Percentiles rank a stretch among this genome's conserved stretches.
These are phyloP conservation scores for Petunia hybrid DNA, from an alignment of 305 asterid species.

Conservation along the genomic window DNA sequence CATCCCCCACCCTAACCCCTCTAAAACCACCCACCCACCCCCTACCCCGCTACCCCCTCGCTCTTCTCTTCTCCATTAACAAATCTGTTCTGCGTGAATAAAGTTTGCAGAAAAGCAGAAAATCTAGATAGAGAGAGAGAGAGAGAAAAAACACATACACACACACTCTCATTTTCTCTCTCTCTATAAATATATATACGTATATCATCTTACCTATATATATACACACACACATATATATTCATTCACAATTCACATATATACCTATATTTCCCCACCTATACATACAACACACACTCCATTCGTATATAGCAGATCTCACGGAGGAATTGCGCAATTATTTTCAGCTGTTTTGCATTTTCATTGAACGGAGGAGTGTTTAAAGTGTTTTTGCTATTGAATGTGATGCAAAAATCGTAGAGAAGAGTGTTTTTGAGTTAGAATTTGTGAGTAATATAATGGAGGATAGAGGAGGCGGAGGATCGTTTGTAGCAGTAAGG, in stretches of 20 bases:
- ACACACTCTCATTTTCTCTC: background rate
- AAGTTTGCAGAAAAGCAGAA: slow-evolving; percentile 22
- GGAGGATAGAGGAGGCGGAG: slow-evolving; percentile 82
- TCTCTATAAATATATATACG: background rate
- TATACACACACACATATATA: background rate
- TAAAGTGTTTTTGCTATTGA: background rate
- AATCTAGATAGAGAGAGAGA: slow-evolving; percentile 27
- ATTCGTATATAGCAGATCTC: slow-evolving; percentile 25
- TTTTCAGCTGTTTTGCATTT: background rate
- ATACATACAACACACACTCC: slow-evolving; percentile 1
- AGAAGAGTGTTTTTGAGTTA: background rate
- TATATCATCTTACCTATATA: background rate
- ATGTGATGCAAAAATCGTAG: slow-evolving; percentile 22
- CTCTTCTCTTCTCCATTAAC: slow-evolving; percentile 25
- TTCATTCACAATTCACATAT: background rate
- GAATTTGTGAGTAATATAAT: slow-evolving; percentile 40
- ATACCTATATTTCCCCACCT: background rate
- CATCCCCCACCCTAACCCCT: background rate
- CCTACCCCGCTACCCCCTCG: background rate
- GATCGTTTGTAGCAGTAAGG: slow-evolving; percentile 94
- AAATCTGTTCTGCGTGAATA: slow-evolving; percentile 25
- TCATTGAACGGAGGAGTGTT: background rate
- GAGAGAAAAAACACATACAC: slow-evolving; percentile 2
- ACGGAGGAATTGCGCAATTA: slow-evolving; percentile 24
- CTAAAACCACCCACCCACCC: background rate